These are phyloP conservation scores for Leishmania tropica DNA, from an alignment of 208 protist genomes.

Conservation along the genomic window DNA sequence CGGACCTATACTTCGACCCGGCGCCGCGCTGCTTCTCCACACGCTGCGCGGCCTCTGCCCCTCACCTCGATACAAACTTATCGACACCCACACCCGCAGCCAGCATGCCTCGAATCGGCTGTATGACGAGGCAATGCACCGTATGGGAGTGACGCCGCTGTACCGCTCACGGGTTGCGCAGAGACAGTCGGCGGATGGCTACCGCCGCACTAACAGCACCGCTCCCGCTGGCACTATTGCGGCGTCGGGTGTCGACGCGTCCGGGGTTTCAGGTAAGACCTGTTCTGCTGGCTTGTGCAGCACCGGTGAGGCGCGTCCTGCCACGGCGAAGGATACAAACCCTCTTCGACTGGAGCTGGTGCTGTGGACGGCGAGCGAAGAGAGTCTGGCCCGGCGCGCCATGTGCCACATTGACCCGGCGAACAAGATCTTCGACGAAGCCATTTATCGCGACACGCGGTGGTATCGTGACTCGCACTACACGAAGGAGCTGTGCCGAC, in stretches of 20 bases:
- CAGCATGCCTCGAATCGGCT: constrained; percentile 42
- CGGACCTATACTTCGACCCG: constrained; percentile 69
- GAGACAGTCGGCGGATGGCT: constrained; percentile 21
- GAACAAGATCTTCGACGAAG: constrained; percentile 72
- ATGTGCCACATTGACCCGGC: constrained; percentile 74
- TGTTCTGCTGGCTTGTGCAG: constrained; percentile 5
- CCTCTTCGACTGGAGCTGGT: constrained; percentile 79
- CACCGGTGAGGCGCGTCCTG: constrained; percentile 27
- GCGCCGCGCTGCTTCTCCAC: constrained; percentile 60
- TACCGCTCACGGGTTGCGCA: constrained; percentile 31
- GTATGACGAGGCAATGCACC: constrained; percentile 46
- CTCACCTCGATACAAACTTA: constrained; percentile 40
- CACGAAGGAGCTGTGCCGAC: constrained; percentile 85
- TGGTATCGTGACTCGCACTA: constrained; percentile 88
- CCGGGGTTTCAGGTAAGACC: not conserved
- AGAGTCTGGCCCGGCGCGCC: constrained; percentile 72
- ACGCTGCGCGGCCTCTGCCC: constrained; percentile 51
- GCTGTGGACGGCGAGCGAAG: constrained; percentile 89
- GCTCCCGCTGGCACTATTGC: not conserved
- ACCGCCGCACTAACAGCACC: constrained; percentile 13
- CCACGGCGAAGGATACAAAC: constrained; percentile 23
- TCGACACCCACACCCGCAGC: constrained; percentile 11
- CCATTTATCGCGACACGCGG: constrained; percentile 85
- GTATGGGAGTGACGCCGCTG: constrained; percentile 30
- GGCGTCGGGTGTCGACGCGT: not conserved